Evolutionary conservation across 1,139 yeast genomes (phyloP).

Genomic region (Pichia sp.): DNA sequence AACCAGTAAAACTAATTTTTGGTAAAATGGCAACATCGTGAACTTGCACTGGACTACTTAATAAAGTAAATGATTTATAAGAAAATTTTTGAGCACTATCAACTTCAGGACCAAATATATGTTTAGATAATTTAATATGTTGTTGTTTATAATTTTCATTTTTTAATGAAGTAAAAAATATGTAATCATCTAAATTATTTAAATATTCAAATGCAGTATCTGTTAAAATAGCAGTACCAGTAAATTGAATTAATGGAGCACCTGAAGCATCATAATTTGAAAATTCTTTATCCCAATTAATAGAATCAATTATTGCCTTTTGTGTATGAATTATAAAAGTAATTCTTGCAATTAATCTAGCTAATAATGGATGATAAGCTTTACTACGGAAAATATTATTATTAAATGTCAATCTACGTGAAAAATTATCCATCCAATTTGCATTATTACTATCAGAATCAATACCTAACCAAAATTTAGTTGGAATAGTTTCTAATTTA

Average conservation of each 20-base stretch:
- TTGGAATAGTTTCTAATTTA: constrained; percentile 13
- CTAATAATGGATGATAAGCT: constrained; percentile 28
- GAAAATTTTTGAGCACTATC: constrained; percentile 19
- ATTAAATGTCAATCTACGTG: constrained; percentile 65
- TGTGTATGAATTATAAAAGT: constrained; percentile 23
- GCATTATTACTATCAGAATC: constrained; percentile 65
- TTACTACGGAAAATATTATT: constrained; percentile 51
- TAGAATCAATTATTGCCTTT: constrained; percentile 27
- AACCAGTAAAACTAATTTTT: constrained; percentile 25
- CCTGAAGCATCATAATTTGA: constrained; percentile 51
- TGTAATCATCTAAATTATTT: constrained; percentile 46
- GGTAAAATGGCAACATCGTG: constrained; percentile 66
- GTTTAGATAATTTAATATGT: constrained; percentile 10
- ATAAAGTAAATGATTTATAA: constrained; percentile 65
- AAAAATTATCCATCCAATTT: constrained; percentile 58
- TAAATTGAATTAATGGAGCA: constrained; percentile 51
- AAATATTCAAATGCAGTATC: constrained; percentile 62
- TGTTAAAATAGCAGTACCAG: constrained; percentile 79
- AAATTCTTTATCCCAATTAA: constrained; percentile 45
- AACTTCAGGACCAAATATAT: constrained; percentile 22
- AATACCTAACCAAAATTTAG: constrained; percentile 46
- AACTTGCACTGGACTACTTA: constrained; percentile 57
- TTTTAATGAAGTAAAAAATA: constrained; percentile 63
- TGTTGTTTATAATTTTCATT: constrained; percentile 35
- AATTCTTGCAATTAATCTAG: constrained; percentile 26